Evolutionary conservation across 202 grass and related monocot genomes (phyloP), one percentile per base, ranked within the genome.

Genomic region (Alloteropsis angusta): DNA sequence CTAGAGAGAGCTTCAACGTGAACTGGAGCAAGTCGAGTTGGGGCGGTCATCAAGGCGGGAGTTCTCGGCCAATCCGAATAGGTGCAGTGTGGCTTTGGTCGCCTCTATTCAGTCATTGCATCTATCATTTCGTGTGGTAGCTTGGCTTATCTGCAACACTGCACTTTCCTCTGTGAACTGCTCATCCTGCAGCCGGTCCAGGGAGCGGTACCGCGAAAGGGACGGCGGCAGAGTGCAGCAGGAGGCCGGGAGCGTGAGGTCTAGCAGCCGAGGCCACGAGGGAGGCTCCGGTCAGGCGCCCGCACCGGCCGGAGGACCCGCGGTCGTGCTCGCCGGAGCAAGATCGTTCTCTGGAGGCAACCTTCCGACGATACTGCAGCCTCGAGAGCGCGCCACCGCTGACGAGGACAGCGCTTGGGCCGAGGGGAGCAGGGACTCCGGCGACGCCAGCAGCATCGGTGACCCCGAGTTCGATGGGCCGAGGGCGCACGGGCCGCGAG

Each of bases 21-120:
- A 97, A 74, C 65, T 94, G 64, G 94, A 97, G 87, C 94, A 94
- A 84, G 89, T 92, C 59, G 94, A 97, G 80, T 76, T 88, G 78
- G 94, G 87, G 63, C 87, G 89, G 41, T 81, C 91, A 80, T 89
- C 91, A 55, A 84, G 94, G 23, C 83, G 91, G 11, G 94, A 97
- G 22, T 92, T 86, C 65, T 82, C 90, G 9, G 65, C 91, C 18
- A 93, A 86, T 61, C 79, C 88, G 6, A 85, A 80, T 84, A 92
- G 91, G 91, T 93, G 14, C n/a, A 9, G 16, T 68, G 2, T 54
- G 13, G 2, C 65, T 68, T 16, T 46, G 65, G 22, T 46, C 13
- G 4, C 41, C 43, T 47, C 43, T 69, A 70, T 4, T 34, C 9
- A 48, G 8, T 34, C 16, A 34, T 5, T n/a, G 39, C 41, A 47